Percentiles rank a stretch among this genome's conserved stretches.
phyloP scores from a whole-genome alignment of 2,329 filamentous ascomycete genomes.

The Colletotrichum somersetense region DNA sequence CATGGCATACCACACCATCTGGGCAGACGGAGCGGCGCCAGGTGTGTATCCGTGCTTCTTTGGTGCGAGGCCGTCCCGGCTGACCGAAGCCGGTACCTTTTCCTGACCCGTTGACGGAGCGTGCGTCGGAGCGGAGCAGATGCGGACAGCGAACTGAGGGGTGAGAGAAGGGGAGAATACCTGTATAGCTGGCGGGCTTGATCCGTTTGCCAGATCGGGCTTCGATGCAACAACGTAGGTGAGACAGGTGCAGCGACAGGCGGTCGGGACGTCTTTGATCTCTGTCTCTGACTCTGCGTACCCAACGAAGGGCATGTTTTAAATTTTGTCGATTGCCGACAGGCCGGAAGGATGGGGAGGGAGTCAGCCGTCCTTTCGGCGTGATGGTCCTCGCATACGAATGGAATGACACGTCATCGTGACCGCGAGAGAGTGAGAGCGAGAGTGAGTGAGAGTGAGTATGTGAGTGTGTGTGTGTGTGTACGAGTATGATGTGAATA shows the following conservation, averaged over 20 bases:
- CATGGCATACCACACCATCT: too few species aligned
- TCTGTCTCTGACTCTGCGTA: too few species aligned
- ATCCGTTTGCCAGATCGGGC: background rate
- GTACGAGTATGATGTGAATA: too few species aligned
- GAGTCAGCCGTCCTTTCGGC: background rate
- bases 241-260: background rate
- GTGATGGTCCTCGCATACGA: background rate
- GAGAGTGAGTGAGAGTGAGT: too few species aligned
- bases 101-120: too few species aligned
- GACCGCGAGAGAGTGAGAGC: too few species aligned
- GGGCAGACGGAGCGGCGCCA: background rate
- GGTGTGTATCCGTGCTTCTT: slow-evolving; percentile 1
- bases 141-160: background rate
- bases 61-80: background rate
- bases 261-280: background rate
- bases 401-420: background rate
- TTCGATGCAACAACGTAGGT: background rate
- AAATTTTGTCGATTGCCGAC: background rate
- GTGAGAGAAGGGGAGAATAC: background rate
- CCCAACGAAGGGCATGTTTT: too few species aligned
- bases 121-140: too few species aligned
- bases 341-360: too few species aligned
- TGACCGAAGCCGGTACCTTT: background rate
- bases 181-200: background rate
- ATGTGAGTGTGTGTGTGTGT: too few species aligned